A percentile compares a stretch with the other conserved stretches of the same genome.
phyloP scores from a whole-genome alignment of 805 yeast species.

The Danielia reshetovae region DNA sequence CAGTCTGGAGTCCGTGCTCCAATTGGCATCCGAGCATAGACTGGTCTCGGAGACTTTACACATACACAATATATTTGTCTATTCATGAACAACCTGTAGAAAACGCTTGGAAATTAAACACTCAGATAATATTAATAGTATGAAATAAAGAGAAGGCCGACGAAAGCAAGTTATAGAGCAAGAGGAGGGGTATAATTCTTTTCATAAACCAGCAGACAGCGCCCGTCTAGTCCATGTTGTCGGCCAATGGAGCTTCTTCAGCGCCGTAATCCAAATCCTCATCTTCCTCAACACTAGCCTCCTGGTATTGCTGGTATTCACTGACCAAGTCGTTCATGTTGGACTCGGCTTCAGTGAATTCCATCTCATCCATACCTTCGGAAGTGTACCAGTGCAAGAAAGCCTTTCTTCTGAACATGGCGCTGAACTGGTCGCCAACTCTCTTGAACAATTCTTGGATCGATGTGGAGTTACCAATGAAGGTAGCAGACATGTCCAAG shows the following conservation, averaged over 20 bases:
- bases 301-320: constrained; percentile 91
- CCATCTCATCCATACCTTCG: constrained; percentile 96
- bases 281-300: constrained; percentile 71
- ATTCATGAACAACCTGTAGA: background rate
- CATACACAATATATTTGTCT: background rate
- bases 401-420: constrained; percentile 91
- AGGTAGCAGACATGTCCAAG: constrained; percentile 86
- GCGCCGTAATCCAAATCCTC: constrained; percentile 64
- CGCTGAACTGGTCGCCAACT: constrained; percentile 83
- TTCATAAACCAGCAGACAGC: constrained; percentile 1
- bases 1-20: background rate
- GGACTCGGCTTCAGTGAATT: constrained; percentile 90
- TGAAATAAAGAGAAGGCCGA: constrained; percentile 5
- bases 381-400: constrained; percentile 95
- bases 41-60: no score
- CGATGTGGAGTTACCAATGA: constrained; percentile 89
- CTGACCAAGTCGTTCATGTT: constrained; percentile 84
- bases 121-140: constrained; percentile 4
- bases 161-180: background rate
- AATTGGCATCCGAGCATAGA: background rate
- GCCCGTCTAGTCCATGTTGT: constrained; percentile 36
- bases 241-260: constrained; percentile 62
- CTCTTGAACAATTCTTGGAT: constrained; percentile 88
- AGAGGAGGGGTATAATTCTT: constrained; percentile 1
- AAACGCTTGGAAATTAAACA: constrained; percentile 1